These are phyloP conservation scores for Pulveroboletus ravenelii DNA, from an alignment of 768 basidiomycete genomes.

Conservation along the genomic window DNA sequence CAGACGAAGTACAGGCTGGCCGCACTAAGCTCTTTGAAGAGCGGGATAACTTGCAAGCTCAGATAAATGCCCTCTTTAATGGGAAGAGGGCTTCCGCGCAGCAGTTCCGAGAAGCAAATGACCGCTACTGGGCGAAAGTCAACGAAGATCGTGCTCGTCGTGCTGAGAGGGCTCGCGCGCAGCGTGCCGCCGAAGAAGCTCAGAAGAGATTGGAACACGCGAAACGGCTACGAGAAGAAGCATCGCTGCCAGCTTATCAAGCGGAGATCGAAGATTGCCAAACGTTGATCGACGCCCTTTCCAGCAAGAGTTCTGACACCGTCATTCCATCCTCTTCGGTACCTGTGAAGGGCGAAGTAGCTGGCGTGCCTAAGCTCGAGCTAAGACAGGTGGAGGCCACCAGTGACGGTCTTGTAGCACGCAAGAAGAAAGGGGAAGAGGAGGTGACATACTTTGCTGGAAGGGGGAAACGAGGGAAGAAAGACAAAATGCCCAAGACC, in stretches of 20 bases:
- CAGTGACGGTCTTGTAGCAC: constrained; percentile 59
- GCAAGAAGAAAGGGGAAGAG: constrained; percentile 92
- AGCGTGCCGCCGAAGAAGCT: constrained; percentile 72
- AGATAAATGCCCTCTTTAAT: constrained; percentile 66
- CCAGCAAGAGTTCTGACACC: constrained; percentile 53
- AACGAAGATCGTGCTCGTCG: constrained; percentile 85
- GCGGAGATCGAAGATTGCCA: constrained; percentile 95
- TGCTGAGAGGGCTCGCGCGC: constrained; percentile 69
- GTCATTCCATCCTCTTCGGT: constrained; percentile 40
- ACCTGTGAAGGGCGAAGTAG: constrained; percentile 41
- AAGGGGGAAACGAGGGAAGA: constrained; percentile 63
- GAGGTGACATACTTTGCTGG: constrained; percentile 79
- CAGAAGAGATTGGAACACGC: constrained; percentile 77
- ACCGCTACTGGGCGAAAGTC: constrained; percentile 77
- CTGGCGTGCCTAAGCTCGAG: constrained; percentile 76
- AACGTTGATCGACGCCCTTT: constrained; percentile 83
- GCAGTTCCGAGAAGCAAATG: constrained; percentile 76
- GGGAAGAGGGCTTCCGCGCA: constrained; percentile 72
- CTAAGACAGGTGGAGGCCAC: constrained; percentile 75
- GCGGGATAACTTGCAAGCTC: constrained; percentile 65
- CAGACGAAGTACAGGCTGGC: constrained; percentile 77
- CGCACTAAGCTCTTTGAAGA: constrained; percentile 84
- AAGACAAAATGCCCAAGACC: constrained; percentile 40
- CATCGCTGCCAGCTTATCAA: constrained; percentile 84
- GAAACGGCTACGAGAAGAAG: constrained; percentile 84